phyloP scores from a whole-genome alignment of 371 early-diverging fungal genomes.

The Circinella minor region DNA sequence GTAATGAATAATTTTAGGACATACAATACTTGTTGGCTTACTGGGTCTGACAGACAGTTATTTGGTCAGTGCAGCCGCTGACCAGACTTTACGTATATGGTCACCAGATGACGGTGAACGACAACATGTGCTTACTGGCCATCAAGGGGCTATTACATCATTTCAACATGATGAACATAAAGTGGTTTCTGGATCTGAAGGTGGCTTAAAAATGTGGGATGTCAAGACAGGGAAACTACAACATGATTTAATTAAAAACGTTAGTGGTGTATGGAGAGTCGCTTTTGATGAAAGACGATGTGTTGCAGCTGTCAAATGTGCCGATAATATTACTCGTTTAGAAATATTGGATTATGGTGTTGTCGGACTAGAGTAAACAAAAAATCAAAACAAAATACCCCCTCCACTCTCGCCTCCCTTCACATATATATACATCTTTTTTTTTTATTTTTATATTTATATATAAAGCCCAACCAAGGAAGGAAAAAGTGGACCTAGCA shows the following conservation, averaged over 20 bases:
- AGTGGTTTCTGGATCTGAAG: conserved; percentile 92
- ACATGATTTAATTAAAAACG: conserved; percentile 74
- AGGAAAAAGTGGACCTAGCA: no score
- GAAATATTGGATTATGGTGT: conserved; percentile 18
- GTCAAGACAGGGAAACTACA: conserved; percentile 76
- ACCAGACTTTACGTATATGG: conserved; percentile 96
- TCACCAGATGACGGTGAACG: conserved; percentile 74
- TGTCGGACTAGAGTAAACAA: conserved; percentile 2
- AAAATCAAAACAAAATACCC: not conserved
- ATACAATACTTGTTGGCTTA: conserved; percentile 91
- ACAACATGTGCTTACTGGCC: conserved; percentile 66
- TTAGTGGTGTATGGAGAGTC: conserved; percentile 93
- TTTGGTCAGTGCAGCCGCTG: conserved; percentile 96
- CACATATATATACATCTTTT: not conserved
- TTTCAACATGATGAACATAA: conserved; percentile 92
- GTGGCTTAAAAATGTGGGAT: conserved; percentile 96
- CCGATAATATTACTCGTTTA: conserved; percentile 14
- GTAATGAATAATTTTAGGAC: conserved; percentile 56
- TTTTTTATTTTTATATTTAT: no score
- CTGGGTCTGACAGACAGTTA: conserved; percentile 81
- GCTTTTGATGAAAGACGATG: conserved; percentile 85
- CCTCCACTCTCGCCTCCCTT: not conserved
- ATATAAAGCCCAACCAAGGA: no score
- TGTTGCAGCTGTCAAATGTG: conserved; percentile 46
- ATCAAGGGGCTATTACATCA: conserved; percentile 90